phyloP scores from a whole-genome alignment of 495 filamentous ascomycete genomes.

The Collariella sp. region DNA sequence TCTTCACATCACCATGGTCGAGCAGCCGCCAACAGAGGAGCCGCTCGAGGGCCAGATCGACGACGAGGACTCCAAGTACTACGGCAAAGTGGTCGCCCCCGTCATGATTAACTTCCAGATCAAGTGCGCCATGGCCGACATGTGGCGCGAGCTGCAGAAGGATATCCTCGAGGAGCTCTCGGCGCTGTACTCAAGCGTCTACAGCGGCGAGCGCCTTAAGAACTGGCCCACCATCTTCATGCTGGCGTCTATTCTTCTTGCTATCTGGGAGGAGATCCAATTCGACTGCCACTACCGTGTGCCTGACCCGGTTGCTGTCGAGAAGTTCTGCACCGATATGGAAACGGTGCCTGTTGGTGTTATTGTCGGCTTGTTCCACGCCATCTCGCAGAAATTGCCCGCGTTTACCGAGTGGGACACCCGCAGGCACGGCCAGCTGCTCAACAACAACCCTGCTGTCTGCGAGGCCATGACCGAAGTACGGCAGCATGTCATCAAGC shows the following conservation, averaged over 20 bases:
- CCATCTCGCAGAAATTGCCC: constrained; percentile 89
- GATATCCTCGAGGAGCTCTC: constrained; percentile 90
- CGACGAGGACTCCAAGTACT: constrained; percentile 67
- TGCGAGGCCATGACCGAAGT: constrained; percentile 94
- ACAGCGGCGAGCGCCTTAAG: constrained; percentile 87
- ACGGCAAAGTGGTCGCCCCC: constrained; percentile 78
- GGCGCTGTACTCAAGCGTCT: constrained; percentile 80
- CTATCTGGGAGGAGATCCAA: constrained; percentile 95
- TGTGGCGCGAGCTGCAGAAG: constrained; percentile 94
- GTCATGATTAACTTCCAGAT: constrained; percentile 99
- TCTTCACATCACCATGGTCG: constrained; percentile 81
- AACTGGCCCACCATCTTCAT: constrained; percentile 98
- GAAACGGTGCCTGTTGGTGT: constrained; percentile 88
- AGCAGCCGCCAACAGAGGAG: constrained; percentile 75
- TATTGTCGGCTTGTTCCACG: constrained; percentile 88
- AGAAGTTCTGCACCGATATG: constrained; percentile 93
- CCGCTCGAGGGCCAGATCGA: constrained; percentile 69
- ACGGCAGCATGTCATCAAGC: constrained; percentile 74
- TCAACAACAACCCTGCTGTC: constrained; percentile 79
- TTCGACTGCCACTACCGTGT: constrained; percentile 92
- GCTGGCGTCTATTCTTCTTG: constrained; percentile 77
- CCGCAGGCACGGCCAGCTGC: constrained; percentile 71
- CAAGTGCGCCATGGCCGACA: constrained; percentile 85
- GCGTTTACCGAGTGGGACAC: constrained; percentile 88
- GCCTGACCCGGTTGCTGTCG: constrained; percentile 67